phyloP scores from a whole-genome alignment of 2,329 filamentous ascomycete genomes.

The Trichoderma koningiopsis region DNA sequence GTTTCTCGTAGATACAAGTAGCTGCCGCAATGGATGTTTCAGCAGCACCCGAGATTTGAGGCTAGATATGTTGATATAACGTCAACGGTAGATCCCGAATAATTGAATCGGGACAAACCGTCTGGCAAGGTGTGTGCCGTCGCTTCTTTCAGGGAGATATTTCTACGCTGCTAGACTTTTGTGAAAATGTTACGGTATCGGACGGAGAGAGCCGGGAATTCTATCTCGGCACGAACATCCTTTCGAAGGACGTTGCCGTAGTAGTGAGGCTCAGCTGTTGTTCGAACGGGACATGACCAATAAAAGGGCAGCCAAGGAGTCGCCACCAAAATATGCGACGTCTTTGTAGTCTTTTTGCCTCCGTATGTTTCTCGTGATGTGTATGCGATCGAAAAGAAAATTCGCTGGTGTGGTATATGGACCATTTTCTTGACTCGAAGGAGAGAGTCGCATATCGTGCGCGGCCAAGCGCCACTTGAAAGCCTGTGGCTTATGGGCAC shows the following conservation, averaged over 20 bases:
- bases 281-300: not conserved
- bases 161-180: not conserved
- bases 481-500: not conserved
- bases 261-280: conserved; percentile 5
- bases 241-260: conserved; percentile 8
- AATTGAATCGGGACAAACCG: not conserved
- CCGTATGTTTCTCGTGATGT: not conserved
- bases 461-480: not conserved
- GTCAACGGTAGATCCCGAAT: not conserved
- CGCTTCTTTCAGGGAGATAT: not conserved
- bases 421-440: not conserved
- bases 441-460: conserved; percentile 16
- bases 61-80: not conserved
- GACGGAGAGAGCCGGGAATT: conserved; percentile 5
- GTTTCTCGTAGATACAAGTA: not conserved
- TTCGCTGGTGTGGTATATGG: not conserved
- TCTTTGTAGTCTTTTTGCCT: not conserved
- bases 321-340: not conserved
- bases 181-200: not conserved
- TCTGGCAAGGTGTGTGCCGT: not conserved
- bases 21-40: not conserved
- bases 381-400: not conserved
- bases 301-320: not conserved
- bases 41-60: no score
- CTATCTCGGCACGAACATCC: not conserved